Percentiles rank a stretch among this genome's conserved stretches.
Conservation (phyloP, 106 monocot genomes). For the Triglochin maritima region DNA sequence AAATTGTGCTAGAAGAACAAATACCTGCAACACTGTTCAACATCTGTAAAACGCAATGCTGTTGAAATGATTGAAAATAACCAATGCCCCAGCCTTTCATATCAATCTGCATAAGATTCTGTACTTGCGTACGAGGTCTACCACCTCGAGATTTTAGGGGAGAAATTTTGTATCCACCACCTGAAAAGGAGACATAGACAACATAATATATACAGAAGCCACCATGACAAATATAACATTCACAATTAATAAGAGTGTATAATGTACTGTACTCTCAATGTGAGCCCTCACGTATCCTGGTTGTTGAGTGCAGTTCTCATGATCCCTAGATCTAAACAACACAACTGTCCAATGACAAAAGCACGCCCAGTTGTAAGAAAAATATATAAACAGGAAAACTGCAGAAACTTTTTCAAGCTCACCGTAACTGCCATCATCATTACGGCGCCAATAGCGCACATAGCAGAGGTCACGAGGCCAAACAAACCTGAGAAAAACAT, state of each 20-base stretch:
- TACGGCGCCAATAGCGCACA: conserved; percentile 92
- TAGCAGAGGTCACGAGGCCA: conserved; percentile 99
- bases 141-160: conserved; percentile 69
- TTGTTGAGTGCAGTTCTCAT: conserved; percentile 59
- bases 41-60: conserved; percentile 92
- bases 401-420: not conserved
- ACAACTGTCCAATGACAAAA: conserved; percentile 54
- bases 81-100: conserved; percentile 87
- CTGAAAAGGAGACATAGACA: conserved; percentile 18
- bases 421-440: conserved; percentile 99
- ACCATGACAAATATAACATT: not conserved
- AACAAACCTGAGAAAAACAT: conserved; percentile 40
- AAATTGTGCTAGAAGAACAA: not conserved
- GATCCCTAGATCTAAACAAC: conserved; percentile 79
- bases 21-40: conserved; percentile 86
- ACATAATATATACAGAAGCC: not conserved
- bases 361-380: not conserved
- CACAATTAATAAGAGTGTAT: not conserved
- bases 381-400: not conserved
- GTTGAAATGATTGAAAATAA: conserved; percentile 78
- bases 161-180: conserved; percentile 93
- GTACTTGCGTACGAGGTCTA: conserved; percentile 73
- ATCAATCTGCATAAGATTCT: conserved; percentile 98
- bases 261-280: conserved; percentile 58
- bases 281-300: conserved; percentile 89